These are phyloP conservation scores for Yarrowia sp. DNA, from an alignment of 805 yeast genomes.

Conservation along the genomic window DNA sequence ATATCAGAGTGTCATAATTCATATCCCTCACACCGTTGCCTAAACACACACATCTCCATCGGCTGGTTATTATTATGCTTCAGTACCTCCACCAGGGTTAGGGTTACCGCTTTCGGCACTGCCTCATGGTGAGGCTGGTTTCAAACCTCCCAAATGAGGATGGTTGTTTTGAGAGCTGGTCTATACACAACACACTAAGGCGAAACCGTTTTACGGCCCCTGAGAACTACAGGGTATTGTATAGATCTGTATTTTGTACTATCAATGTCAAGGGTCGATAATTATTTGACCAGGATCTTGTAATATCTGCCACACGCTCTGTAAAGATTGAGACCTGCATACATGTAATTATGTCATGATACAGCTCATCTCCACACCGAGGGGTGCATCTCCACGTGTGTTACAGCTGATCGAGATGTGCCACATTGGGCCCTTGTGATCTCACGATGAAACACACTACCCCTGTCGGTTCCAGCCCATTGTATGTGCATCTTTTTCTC, in stretches of 20 bases:
- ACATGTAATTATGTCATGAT: not conserved
- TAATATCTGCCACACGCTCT: not conserved
- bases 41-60: too few relatives aligned
- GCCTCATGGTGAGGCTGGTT: not conserved
- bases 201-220: not conserved
- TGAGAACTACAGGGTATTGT: not conserved
- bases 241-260: not conserved
- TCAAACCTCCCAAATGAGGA: not conserved
- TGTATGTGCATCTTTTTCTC: not conserved
- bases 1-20: too few relatives aligned
- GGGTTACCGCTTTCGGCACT: not conserved
- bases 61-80: not conserved
- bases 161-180: slow-evolving; percentile 2
- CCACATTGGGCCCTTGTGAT: not conserved
- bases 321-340: slow-evolving; percentile 15
- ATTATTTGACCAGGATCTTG: not conserved
- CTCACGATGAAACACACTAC: slow-evolving; percentile 2
- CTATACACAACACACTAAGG: not conserved
- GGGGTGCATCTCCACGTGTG: not conserved
- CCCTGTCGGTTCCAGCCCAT: slow-evolving; percentile 19
- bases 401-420: slow-evolving; percentile 6
- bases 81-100: not conserved
- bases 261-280: not conserved
- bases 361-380: slow-evolving; percentile 1
- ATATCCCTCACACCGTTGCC: too few relatives aligned